A percentile compares a stretch with the other conserved stretches of the same genome.
phyloP scores from a whole-genome alignment of 225 moss, liverwort and hornwort genomes.

The Pseudisothecium myosuroides region DNA sequence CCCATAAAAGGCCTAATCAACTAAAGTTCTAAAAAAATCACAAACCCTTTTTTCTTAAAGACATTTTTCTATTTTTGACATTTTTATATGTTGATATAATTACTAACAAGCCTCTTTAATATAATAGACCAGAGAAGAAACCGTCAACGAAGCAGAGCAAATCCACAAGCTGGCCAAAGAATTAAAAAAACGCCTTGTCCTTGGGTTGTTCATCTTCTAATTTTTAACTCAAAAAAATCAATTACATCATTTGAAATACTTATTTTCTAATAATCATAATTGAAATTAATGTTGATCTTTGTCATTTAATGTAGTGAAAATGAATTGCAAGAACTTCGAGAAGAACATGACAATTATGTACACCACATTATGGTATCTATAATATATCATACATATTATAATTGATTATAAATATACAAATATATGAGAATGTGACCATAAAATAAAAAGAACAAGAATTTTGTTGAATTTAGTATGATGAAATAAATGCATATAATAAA shows the following conservation, averaged over 20 bases:
- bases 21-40: neutral
- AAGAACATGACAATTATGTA: slow-evolving; percentile 12
- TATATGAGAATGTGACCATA: rapidly evolving
- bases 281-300: neutral
- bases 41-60: too few species aligned
- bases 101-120: neutral
- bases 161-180: slow-evolving; percentile 21
- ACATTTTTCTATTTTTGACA: neutral
- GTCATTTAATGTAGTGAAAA: neutral
- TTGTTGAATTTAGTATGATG: too few species aligned
- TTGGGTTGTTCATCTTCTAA: neutral
- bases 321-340: slow-evolving; percentile 4
- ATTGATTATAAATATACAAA: neutral
- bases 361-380: neutral
- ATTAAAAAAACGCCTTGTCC: slow-evolving; percentile 2
- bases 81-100: neutral
- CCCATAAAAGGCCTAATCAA: neutral
- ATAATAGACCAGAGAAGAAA: neutral
- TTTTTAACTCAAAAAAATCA: neutral
- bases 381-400: neutral
- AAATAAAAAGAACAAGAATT: neutral
- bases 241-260: rapidly evolving
- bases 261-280: neutral
- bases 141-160: neutral
- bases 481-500: neutral